Conservation (phyloP, 192 early-diverging fungal genomes). For the Backusella luteola region DNA sequence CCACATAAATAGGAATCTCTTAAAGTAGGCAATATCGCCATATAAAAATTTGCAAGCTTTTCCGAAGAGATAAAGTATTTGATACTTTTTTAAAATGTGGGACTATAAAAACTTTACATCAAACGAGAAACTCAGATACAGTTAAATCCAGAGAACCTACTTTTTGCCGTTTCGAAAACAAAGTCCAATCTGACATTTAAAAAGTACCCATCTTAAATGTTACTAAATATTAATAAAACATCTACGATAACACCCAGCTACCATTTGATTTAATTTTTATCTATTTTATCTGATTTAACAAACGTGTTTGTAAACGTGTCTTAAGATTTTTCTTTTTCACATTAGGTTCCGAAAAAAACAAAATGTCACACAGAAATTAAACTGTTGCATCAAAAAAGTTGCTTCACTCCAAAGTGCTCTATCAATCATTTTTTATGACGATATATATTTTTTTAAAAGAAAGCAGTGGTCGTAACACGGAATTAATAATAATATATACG, state of each 20-base stretch:
- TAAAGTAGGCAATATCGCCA: no score
- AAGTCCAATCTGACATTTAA: background rate
- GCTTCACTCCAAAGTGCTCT: background rate
- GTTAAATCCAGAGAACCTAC: no score
- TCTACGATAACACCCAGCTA: background rate
- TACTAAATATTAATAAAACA: background rate
- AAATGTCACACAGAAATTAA: background rate
- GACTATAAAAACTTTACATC: no score
- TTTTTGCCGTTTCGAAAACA: background rate
- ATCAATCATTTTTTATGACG: background rate
- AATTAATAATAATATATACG: slow-evolving; percentile 1
- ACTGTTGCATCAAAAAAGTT: background rate
- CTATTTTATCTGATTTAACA: background rate
- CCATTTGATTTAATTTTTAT: background rate
- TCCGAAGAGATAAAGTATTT: no score
- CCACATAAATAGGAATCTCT: no score
- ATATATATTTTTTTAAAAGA: background rate
- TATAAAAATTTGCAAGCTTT: no score
- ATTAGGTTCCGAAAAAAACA: background rate
- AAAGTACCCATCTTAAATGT: background rate
- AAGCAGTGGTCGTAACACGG: background rate
- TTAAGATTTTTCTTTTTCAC: background rate
- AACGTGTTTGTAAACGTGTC: background rate
- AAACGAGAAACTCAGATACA: no score
- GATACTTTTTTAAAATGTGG: no score